These are phyloP conservation scores for Sordariomycetes sp. DNA, from an alignment of 2,329 filamentous ascomycete genomes.

Conservation along the genomic window DNA sequence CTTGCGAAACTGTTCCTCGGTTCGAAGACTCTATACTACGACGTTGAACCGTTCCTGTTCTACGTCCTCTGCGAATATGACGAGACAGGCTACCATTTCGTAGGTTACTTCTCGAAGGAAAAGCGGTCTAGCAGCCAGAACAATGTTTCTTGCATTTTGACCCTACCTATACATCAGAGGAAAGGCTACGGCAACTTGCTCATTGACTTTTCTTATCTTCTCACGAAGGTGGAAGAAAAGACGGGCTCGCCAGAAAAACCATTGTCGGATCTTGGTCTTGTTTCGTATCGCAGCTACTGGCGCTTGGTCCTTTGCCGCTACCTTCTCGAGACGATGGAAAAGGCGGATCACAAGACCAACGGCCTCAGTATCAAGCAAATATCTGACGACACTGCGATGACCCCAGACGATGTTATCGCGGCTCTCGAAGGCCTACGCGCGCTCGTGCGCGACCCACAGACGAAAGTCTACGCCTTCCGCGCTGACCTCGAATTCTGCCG, in stretches of 20 bases:
- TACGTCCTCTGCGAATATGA: constrained; percentile 96
- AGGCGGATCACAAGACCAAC: constrained; percentile 23
- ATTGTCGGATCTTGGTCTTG: constrained; percentile 92
- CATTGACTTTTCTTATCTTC: constrained; percentile 96
- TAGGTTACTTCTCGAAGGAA: constrained; percentile 99
- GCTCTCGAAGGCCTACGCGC: constrained; percentile 84
- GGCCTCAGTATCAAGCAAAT: constrained; percentile 57
- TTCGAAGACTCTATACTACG: constrained; percentile 96
- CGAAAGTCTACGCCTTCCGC: constrained; percentile 80
- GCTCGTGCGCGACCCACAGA: constrained; percentile 80
- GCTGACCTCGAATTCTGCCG: constrained; percentile 79
- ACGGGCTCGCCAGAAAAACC: constrained; percentile 96
- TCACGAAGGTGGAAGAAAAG: constrained; percentile 87
- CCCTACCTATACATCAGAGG: constrained; percentile 89
- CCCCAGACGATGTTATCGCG: constrained; percentile 90
- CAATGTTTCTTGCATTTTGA: constrained; percentile 95
- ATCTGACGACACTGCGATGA: constrained; percentile 88
- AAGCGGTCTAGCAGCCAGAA: constrained; percentile 91
- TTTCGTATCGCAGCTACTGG: constrained; percentile 98
- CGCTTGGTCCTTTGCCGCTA: constrained; percentile 80
- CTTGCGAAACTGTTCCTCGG: constrained; percentile 96
- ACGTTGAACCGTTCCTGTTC: constrained; percentile 94
- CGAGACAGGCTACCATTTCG: constrained; percentile 86
- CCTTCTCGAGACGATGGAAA: constrained; percentile 44
- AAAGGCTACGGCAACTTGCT: constrained; percentile 95